Base-by-base conservation (phyloP, 2,329 filamentous ascomycete genomes). In the Xylaria sp. region DNA sequence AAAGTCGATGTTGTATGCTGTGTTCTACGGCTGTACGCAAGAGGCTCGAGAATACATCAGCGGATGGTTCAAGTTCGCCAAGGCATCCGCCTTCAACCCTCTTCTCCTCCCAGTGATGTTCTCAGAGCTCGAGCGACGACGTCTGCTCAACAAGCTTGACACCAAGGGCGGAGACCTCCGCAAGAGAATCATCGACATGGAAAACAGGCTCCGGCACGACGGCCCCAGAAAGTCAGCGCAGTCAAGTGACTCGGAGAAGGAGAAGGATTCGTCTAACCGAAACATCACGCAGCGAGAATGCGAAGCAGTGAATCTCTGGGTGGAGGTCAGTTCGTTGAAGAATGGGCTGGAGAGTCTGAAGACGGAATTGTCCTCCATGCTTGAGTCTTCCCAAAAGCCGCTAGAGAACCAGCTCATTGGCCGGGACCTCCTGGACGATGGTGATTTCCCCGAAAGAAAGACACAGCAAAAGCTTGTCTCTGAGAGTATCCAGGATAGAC, bases 51-150 rank as follows among this genome's bases (percentile, higher is more conserved):
- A 58, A 1, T 33, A 67, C 2, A 63, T 63, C 28, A 13, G 2
- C 7, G 0, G 0, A 0, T 71, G 56, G 55, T 23, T 75, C 9
- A 7, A 33, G 10, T 43, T 54, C 5, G 39, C 57, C 41, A 64
- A 66, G 43, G 10, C 12, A 1, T 67, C 55, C 9, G 56, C 51
- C 10, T 74, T 71, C 9, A 63, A 75, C 13, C 75, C 72, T 0
- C 52, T 75, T 1, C 52, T 75, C 8, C 62, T 76, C 1, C 71
- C 72, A 2, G 72, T 75, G 71, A 28, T 74, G 4, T 75, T 68
- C 20, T 58, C 55, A 1, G 69, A 76, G 39, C 43, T 69, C 1
- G 75, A 76, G 48, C 69, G 73, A 5, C 52, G 25, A 23, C 67
- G 73, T 1, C 57, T 76, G 0, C 15, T 73, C 48, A 48, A 72